Evolutionary conservation across 768 basidiomycete genomes (phyloP).

Genomic region (Asterophora parasitica): DNA sequence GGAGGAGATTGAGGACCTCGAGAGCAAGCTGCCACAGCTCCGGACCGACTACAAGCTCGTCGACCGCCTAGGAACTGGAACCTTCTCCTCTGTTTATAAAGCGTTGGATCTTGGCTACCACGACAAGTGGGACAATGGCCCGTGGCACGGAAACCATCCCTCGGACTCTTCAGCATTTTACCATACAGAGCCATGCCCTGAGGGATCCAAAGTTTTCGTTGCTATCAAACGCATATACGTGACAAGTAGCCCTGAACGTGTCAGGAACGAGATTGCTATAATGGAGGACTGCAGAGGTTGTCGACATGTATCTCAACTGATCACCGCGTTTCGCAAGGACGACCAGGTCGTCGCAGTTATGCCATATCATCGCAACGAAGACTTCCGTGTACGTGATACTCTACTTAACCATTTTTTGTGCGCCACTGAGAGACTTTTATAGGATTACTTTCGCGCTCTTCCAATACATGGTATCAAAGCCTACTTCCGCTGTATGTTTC

Average conservation of each 20-base stretch:
- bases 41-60: conserved; percentile 67
- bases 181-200: conserved; percentile 43
- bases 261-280: conserved; percentile 89
- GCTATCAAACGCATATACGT: conserved; percentile 97
- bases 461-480: conserved; percentile 73
- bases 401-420: neutral
- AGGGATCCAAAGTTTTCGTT: conserved; percentile 63
- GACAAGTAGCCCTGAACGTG: conserved; percentile 88
- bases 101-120: conserved; percentile 79
- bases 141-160: conserved; percentile 69
- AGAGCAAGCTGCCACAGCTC: conserved; percentile 62
- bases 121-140: conserved; percentile 67
- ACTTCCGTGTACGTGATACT: conserved; percentile 75
- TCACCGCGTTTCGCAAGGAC: conserved; percentile 85
- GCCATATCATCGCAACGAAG: conserved; percentile 89
- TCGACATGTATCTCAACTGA: conserved; percentile 86
- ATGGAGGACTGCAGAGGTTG: conserved; percentile 83
- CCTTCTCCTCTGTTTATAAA: conserved; percentile 99
- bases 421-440: neutral
- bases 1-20: conserved; percentile 72
- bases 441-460: conserved; percentile 77
- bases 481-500: conserved; percentile 89
- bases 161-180: conserved; percentile 60
- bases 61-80: conserved; percentile 93
- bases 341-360: conserved; percentile 95